phyloP scores from a whole-genome alignment of 2,329 filamentous ascomycete genomes.

The Colletotrichum gigasporum region DNA sequence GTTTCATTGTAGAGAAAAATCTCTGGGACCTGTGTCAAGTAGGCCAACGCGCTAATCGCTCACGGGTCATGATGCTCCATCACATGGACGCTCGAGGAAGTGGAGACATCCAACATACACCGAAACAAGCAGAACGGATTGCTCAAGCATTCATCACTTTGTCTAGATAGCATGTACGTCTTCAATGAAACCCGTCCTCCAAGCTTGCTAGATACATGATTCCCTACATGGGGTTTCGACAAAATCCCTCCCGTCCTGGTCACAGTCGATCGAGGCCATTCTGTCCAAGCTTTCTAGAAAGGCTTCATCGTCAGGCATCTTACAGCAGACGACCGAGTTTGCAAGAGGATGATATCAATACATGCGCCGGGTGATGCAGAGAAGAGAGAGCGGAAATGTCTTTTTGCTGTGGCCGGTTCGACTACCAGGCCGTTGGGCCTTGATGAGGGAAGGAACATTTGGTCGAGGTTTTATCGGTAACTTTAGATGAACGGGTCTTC shows the following conservation, averaged over 20 bases:
- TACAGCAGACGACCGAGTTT: not conserved
- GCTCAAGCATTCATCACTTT: conserved; percentile 24
- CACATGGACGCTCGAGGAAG: no score
- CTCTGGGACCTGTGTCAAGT: no score
- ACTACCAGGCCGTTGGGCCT: not conserved
- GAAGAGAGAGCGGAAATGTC: not conserved
- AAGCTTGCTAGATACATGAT: conserved; percentile 23
- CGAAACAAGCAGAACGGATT: not conserved
- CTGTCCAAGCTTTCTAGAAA: conserved; percentile 26
- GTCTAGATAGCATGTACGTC: conserved; percentile 29
- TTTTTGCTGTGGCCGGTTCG: not conserved
- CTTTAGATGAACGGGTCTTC: conserved; percentile 28
- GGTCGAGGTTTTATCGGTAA: not conserved
- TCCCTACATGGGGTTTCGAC: conserved; percentile 4
- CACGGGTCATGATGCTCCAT: no score
- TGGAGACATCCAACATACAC: no score
- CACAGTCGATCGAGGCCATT: conserved; percentile 1
- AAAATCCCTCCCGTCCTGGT: conserved; percentile 2
- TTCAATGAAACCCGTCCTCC: conserved; percentile 28
- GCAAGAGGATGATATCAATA: conserved; percentile 6
- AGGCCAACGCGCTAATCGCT: no score
- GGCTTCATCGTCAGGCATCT: not conserved
- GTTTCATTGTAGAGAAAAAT: not conserved
- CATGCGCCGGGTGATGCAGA: conserved; percentile 29
- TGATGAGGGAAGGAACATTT: not conserved